Conservation (phyloP, 805 yeast species). For the Allodekkera sacchari region DNA sequence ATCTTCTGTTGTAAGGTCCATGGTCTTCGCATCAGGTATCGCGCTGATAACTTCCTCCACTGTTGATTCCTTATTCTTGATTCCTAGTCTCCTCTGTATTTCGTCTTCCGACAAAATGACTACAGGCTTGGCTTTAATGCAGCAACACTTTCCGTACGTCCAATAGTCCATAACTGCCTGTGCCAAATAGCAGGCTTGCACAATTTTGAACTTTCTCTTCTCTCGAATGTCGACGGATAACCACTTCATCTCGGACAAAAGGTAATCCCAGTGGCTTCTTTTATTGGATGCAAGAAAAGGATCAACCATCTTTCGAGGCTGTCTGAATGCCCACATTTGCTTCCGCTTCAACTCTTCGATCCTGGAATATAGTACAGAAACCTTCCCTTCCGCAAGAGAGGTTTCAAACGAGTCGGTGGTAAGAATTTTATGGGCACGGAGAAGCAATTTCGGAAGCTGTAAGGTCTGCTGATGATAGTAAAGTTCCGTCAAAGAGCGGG, state of each 20-base stretch:
- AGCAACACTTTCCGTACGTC: constrained; percentile 65
- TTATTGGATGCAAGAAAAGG: constrained; percentile 40
- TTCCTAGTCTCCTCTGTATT: constrained; percentile 4
- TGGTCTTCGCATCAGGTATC: neutral
- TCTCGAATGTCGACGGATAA: constrained; percentile 72
- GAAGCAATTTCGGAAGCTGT: constrained; percentile 72
- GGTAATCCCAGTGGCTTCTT: constrained; percentile 62
- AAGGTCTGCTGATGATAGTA: constrained; percentile 82
- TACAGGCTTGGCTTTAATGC: constrained; percentile 41
- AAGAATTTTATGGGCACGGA: constrained; percentile 78
- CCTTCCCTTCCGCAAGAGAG: constrained; percentile 81
- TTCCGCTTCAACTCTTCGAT: constrained; percentile 86
- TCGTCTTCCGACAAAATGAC: constrained; percentile 12
- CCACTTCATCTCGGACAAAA: constrained; percentile 78
- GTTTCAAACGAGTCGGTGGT: constrained; percentile 80
- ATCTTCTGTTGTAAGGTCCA: constrained; percentile 4
- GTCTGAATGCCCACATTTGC: constrained; percentile 86
- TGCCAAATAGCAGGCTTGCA: constrained; percentile 62
- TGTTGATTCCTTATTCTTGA: neutral
- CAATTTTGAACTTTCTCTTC: constrained; percentile 57
- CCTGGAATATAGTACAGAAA: constrained; percentile 80
- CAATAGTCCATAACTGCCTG: constrained; percentile 72
- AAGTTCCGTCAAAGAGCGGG: constrained; percentile 72
- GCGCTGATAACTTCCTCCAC: neutral
- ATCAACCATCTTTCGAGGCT: constrained; percentile 63